These are phyloP conservation scores for Lactifluus echinatus DNA, from an alignment of 768 basidiomycete genomes.

Conservation along the genomic window DNA sequence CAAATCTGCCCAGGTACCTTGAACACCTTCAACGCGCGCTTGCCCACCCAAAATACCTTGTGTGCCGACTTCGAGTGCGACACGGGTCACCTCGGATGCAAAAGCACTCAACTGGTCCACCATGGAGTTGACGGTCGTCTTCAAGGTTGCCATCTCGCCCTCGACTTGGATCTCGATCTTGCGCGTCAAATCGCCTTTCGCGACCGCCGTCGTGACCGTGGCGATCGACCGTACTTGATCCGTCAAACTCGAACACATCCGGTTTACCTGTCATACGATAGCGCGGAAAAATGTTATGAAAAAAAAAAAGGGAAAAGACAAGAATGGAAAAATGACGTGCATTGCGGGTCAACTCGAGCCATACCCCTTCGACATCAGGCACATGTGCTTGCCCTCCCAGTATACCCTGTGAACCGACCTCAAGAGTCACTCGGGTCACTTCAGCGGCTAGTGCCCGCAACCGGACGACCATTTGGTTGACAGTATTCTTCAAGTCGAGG, in stretches of 20 bases:
- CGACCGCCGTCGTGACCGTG: slow-evolving; percentile 77
- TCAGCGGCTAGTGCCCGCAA: slow-evolving; percentile 62
- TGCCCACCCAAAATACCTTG: slow-evolving; percentile 85
- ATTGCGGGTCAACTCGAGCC: slow-evolving; percentile 70
- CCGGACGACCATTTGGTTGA: slow-evolving; percentile 40
- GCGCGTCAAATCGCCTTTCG: slow-evolving; percentile 78
- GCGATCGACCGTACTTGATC: slow-evolving; percentile 74
- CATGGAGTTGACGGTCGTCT: slow-evolving; percentile 82
- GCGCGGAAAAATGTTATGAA: neutral
- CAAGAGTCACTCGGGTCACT: slow-evolving; percentile 71
- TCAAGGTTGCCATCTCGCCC: slow-evolving; percentile 76
- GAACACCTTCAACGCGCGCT: slow-evolving; percentile 77
- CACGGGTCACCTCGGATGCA: slow-evolving; percentile 70
- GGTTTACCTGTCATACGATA: slow-evolving; percentile 43
- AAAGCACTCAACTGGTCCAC: slow-evolving; percentile 80
- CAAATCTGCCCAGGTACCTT: slow-evolving; percentile 86
- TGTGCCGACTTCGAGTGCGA: slow-evolving; percentile 80
- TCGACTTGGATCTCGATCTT: slow-evolving; percentile 85
- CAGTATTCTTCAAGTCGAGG: slow-evolving; percentile 57
- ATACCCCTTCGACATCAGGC: slow-evolving; percentile 77
- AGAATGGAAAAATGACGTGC: slow-evolving; percentile 32
- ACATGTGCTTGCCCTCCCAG: slow-evolving; percentile 81
- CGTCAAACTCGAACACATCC: slow-evolving; percentile 70
- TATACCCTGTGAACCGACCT: slow-evolving; percentile 81
- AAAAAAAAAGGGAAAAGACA: neutral